phyloP scores from a whole-genome alignment of 345 rosid genomes.

The Eucalyptus albens region DNA sequence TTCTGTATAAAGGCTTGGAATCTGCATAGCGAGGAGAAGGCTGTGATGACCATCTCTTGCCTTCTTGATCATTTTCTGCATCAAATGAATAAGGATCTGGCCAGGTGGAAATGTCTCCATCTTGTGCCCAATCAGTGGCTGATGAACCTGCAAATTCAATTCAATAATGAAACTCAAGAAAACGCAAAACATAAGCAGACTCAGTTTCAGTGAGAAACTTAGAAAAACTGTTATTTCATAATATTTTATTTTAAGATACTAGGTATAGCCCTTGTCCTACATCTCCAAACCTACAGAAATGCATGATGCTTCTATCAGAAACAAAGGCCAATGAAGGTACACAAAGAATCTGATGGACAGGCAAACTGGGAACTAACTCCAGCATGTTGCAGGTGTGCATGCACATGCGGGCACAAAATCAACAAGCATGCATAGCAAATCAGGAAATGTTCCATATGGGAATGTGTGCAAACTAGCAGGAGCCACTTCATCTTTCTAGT shows the following conservation, averaged over 20 bases:
- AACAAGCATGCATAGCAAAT: not conserved
- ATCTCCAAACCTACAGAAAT: not conserved
- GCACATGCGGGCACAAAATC: not conserved
- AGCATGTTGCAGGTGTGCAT: not conserved
- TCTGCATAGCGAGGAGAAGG: slow-evolving; percentile 32
- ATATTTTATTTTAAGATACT: not conserved
- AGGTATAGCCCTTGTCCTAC: not conserved
- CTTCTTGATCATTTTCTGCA: slow-evolving; percentile 43
- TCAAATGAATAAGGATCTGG: slow-evolving; percentile 55
- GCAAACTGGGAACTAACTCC: not conserved
- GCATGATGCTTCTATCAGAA: not conserved
- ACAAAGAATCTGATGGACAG: not conserved
- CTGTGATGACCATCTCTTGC: slow-evolving; percentile 76
- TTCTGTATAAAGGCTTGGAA: slow-evolving; percentile 60
- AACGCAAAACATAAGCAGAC: not conserved
- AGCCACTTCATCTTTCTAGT: not conserved
- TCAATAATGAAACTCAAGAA: not conserved
- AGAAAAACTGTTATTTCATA: not conserved
- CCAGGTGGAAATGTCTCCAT: slow-evolving; percentile 63
- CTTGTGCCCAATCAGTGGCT: slow-evolving; percentile 83
- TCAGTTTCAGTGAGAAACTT: not conserved
- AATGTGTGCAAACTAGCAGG: not conserved
- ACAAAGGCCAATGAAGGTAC: not conserved
- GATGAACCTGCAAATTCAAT: slow-evolving; percentile 57
- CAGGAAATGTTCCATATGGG: not conserved